Evolutionary conservation across 306 rosid species (phyloP).

Genomic region (Cucurbita moschata): DNA sequence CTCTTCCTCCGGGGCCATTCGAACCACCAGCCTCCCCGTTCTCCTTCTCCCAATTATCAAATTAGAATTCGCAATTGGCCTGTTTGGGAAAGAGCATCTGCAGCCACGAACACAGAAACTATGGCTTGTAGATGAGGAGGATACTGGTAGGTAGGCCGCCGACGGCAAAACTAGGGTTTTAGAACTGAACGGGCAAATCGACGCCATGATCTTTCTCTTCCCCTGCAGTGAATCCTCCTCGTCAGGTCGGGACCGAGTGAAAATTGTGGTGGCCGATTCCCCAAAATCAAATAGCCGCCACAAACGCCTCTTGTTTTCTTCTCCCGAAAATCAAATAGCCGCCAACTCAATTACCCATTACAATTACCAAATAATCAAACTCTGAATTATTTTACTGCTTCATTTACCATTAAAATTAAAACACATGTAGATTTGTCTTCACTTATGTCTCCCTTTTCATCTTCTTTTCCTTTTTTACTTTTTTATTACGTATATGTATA

Average conservation of each 20-base stretch:
- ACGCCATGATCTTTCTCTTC: neutral
- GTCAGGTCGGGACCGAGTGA: neutral
- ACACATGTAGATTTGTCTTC: too few species aligned
- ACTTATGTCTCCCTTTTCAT: too few species aligned
- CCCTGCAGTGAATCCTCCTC: neutral
- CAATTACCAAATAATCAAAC: too few species aligned
- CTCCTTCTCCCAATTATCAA: neutral
- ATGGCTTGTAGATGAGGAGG: neutral
- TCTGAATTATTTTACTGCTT: too few species aligned
- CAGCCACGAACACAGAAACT: neutral
- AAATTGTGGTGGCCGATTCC: neutral
- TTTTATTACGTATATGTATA: too few species aligned
- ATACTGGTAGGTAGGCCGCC: neutral
- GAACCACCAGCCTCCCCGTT: constrained; percentile 23
- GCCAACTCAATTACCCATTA: too few species aligned
- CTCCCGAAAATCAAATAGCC: too few species aligned
- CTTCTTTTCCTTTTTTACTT: too few species aligned
- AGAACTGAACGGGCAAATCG: neutral
- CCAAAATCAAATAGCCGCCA: neutral
- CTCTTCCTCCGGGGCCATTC: constrained; percentile 86
- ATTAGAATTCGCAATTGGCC: neutral
- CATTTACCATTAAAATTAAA: too few species aligned
- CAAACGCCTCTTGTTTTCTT: neutral
- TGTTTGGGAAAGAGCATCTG: neutral
- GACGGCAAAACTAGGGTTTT: neutral